phyloP scores from a whole-genome alignment of 345 rosid genomes.

The Pistacia vera region DNA sequence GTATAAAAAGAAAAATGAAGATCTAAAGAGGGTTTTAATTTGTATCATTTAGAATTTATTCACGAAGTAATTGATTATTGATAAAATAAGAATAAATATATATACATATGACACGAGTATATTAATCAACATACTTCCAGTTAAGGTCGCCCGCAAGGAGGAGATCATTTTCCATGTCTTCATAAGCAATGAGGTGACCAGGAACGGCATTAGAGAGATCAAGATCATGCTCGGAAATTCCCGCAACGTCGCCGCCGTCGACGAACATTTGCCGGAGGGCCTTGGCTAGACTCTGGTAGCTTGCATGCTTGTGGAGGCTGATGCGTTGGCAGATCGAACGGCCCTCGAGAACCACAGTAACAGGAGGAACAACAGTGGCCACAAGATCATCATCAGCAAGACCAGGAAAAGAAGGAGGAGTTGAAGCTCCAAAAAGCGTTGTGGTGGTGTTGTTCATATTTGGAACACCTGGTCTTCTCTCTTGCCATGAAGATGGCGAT shows the following conservation, averaged over 20 bases:
- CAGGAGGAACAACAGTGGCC: conserved; percentile 70
- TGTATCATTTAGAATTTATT: too few species aligned
- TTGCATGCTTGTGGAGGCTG: conserved; percentile 71
- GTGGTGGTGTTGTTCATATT: conserved; percentile 12
- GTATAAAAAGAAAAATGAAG: too few species aligned
- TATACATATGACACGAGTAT: neutral
- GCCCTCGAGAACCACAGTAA: conserved; percentile 85
- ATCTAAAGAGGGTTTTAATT: neutral
- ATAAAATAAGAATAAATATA: too few species aligned
- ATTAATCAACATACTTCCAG: conserved; percentile 62
- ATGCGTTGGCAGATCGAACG: conserved; percentile 90
- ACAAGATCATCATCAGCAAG: conserved; percentile 64
- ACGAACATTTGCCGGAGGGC: conserved; percentile 86
- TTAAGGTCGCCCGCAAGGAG: conserved; percentile 92
- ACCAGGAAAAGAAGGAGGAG: conserved; percentile 37
- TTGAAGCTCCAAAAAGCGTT: conserved; percentile 25
- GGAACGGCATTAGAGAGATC: conserved; percentile 86
- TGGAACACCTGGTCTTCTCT: conserved; percentile 16
- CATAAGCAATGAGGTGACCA: conserved; percentile 79
- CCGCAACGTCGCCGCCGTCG: conserved; percentile 35
- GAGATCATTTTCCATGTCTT: conserved; percentile 90
- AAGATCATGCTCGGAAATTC: conserved; percentile 34
- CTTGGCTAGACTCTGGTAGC: conserved; percentile 80
- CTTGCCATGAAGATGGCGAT: conserved; percentile 35
- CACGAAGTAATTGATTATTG: neutral